Percentiles rank a stretch among this genome's conserved stretches.
These are phyloP conservation scores for Salvia hispanica DNA, from an alignment of 257 asterid species.

Conservation along the genomic window DNA sequence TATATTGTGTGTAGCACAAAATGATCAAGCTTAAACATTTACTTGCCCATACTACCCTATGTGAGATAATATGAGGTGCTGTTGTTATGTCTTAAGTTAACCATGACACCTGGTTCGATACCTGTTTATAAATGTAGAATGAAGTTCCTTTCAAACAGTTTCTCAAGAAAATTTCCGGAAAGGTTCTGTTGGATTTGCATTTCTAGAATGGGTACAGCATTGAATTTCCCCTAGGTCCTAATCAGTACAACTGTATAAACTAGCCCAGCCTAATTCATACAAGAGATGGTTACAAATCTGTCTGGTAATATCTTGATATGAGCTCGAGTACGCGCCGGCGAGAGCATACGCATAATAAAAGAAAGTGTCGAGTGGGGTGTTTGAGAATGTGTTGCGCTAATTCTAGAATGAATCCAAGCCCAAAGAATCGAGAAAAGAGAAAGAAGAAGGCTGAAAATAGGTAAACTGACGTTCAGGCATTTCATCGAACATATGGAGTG, in stretches of 20 bases:
- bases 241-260: neutral
- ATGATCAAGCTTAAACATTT: conserved; percentile 4
- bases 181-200: conserved; percentile 15
- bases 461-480: no score
- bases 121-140: neutral
- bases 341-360: no score
- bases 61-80: neutral
- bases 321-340: no score
- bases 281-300: no score
- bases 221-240: neutral
- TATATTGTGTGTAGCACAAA: conserved; percentile 20
- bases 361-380: no score
- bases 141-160: conserved; percentile 6
- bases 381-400: no score
- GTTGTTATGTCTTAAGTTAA: neutral
- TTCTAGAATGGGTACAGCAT: neutral
- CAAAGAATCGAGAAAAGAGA: no score
- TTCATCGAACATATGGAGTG: no score
- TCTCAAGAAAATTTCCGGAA: conserved; percentile 16
- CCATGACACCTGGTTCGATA: neutral
- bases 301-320: no score
- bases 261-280: neutral
- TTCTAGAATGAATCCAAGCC: no score
- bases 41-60: neutral
- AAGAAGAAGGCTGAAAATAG: no score